Base-by-base conservation (phyloP, 257 asterid species). In the Solanum medicagineum region DNA sequence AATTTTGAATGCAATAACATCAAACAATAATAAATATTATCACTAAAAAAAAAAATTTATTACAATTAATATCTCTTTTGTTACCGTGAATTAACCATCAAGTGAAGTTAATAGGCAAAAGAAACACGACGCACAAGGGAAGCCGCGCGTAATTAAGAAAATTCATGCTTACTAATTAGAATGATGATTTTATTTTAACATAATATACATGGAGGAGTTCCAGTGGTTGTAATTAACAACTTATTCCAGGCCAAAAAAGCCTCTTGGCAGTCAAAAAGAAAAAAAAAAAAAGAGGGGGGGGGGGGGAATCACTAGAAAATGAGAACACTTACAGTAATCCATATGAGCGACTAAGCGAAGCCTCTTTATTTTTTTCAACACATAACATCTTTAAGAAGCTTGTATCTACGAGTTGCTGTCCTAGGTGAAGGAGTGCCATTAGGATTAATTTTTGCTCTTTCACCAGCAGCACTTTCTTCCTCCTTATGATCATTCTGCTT, bases 371-470 rank as follows among this genome's bases (percentile, higher is more conserved):
- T 19, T 10, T 19, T 73, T 90, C 89, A 90, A 87, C 99, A 94
- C 98, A 96, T 94, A 13, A 95, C 99, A 89, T 95, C 99, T 92
- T 95, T 95, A 90, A 95, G 98, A 90, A 95, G 97, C 97, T 95
- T 95, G 91, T 95, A 95, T 93, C 98, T 90, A 65, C 98, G 93
- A n/a, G 97, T 88, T 70, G 95, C 22, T 84, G 96, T 84, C 54
- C 95, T 93, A 0, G 97, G 98, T 11, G 98, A 94, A 19, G 97
- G 89, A 44, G 89, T 84, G 1, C 88, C 88, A 36, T 86, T 81
- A 5, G 81, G 91, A 81, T 89, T 70, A 7, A 70, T 83, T 87
- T 93, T 94, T 15, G 90, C 97, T 87, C 92, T 79, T 88, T 91
- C 94, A 15, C 91, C 89, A 7, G 80, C 42, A 77, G 10, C 83